Evolutionary conservation across 1,284 basidiomycete species (phyloP), one percentile per base, ranked within the genome.

Genomic region (Ustilago sp.): DNA sequence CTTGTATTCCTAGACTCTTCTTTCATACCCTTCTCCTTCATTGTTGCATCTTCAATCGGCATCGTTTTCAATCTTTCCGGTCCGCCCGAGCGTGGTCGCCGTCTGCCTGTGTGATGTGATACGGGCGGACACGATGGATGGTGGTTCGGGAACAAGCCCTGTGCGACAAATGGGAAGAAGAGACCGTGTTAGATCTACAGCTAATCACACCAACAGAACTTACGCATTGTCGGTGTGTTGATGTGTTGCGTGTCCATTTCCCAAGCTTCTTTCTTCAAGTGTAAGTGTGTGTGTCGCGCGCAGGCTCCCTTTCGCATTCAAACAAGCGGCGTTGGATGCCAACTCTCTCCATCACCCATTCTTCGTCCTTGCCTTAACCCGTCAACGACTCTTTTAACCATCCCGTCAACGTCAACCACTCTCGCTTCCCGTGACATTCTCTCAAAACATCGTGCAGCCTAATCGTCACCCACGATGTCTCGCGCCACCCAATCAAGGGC

Each of bases 401-500:
- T 9, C 17, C n/a, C 2, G 8, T 48, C 45, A 23, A 48, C 45
- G 6, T 2, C 23, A 19, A 23, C 45, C 7, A n/a, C 45, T 23
- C 23, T 13, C 45, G 9, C 19, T 28, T 4, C 23, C 8, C 45
- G 23, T 19, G 15, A 48, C 45, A 28, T 4, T 6, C 8, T 28
- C 19, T 28, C 23, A 28, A 28, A 19, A 6, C 45, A 11, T 8
- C 4, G 5, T 19, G 7, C 45, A 8, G n/a, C 19, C 9, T 13
- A 19, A 4, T 48, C 5, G 13, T 32, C 48, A 12, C 6, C 31
- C 23, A 50, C 31, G 8, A 84, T 84, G 83, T 85, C 83, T 35
- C 74, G 83, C 32, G 72, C 68, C 13, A 71, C 79, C 3, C 83
- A 85, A 68, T 82, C 82, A n/a, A 68, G 82, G 32, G 81, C 82